phyloP scores from a whole-genome alignment of 148 eudicot species.

The Salicornia ramosissima region DNA sequence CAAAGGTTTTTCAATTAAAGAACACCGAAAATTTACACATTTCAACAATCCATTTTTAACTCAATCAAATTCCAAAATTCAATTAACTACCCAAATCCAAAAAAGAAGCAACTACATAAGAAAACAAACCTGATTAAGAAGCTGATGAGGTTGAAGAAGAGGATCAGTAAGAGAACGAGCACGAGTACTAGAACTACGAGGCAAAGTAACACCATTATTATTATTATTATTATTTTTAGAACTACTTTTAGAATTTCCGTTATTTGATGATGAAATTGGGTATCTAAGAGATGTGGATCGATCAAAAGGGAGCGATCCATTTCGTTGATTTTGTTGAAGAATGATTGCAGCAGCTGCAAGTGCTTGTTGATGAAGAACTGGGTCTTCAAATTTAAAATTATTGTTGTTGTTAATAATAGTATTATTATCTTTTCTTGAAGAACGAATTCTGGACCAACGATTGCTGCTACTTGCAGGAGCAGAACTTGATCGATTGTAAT shows the following conservation, averaged over 20 bases:
- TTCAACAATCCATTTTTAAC: no score
- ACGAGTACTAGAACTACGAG: conserved; percentile 71
- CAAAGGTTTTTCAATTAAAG: no score
- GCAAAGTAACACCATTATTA: conserved; percentile 30
- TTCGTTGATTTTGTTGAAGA: conserved; percentile 42
- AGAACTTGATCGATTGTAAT: conserved; percentile 32
- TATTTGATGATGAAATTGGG: conserved; percentile 29
- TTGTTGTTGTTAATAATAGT: background rate
- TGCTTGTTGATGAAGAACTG: conserved; percentile 54
- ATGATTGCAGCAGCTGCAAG: conserved; percentile 61
- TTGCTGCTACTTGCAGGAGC: conserved; percentile 30
- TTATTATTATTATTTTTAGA: no score
- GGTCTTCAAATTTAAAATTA: conserved; percentile 29
- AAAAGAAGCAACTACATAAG: background rate
- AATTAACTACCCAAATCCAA: no score
- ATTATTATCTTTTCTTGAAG: conserved; percentile 37
- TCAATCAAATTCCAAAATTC: no score
- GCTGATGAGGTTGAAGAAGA: conserved; percentile 74
- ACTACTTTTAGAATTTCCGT: conserved; percentile 21
- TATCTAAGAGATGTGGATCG: conserved; percentile 63
- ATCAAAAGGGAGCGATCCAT: conserved; percentile 48
- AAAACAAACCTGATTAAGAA: conserved; percentile 56
- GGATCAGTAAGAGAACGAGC: conserved; percentile 68
- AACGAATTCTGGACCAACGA: conserved; percentile 53
- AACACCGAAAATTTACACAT: no score